phyloP scores from a whole-genome alignment of 108 stramenopile genomes.

The Cylindrotheca closterium region DNA sequence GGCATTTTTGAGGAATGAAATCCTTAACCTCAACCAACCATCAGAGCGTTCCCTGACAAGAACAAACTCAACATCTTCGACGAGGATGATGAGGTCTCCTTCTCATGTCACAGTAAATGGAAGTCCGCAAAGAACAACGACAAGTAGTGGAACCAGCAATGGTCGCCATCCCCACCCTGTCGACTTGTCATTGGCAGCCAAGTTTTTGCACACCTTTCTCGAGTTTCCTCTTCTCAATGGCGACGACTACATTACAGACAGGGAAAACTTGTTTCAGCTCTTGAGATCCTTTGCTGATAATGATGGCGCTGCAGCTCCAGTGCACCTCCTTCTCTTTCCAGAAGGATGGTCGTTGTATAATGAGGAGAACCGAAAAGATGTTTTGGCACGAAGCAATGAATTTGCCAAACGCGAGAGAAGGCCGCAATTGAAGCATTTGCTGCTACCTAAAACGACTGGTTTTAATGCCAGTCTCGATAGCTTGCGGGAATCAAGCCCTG shows the following conservation, averaged over 20 bases:
- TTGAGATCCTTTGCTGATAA: slow-evolving; percentile 52
- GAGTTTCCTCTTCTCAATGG: slow-evolving; percentile 71
- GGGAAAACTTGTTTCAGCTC: slow-evolving; percentile 54
- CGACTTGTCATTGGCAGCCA: slow-evolving; percentile 29
- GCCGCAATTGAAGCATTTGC: slow-evolving; percentile 70
- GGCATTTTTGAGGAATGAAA: slow-evolving; percentile 64
- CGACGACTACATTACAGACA: slow-evolving; percentile 53
- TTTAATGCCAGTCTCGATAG: slow-evolving; percentile 73
- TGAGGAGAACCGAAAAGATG: slow-evolving; percentile 45
- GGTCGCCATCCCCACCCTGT: slow-evolving; percentile 9
- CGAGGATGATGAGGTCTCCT: neutral
- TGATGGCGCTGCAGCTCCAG: slow-evolving; percentile 36
- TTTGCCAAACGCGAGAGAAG: slow-evolving; percentile 76
- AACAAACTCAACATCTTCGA: slow-evolving; percentile 3
- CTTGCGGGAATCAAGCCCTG: slow-evolving; percentile 61
- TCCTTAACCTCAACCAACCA: slow-evolving; percentile 29
- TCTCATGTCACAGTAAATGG: slow-evolving; percentile 1
- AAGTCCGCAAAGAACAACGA: neutral
- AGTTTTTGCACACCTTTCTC: slow-evolving; percentile 50
- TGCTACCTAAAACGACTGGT: slow-evolving; percentile 70
- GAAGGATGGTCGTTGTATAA: slow-evolving; percentile 62
- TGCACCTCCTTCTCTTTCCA: slow-evolving; percentile 56
- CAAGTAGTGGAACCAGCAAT: neutral
- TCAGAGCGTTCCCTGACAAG: neutral
- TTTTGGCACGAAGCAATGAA: slow-evolving; percentile 65